phyloP scores from a whole-genome alignment of 106 monocot species.

The Platanthera guangdongensis region DNA sequence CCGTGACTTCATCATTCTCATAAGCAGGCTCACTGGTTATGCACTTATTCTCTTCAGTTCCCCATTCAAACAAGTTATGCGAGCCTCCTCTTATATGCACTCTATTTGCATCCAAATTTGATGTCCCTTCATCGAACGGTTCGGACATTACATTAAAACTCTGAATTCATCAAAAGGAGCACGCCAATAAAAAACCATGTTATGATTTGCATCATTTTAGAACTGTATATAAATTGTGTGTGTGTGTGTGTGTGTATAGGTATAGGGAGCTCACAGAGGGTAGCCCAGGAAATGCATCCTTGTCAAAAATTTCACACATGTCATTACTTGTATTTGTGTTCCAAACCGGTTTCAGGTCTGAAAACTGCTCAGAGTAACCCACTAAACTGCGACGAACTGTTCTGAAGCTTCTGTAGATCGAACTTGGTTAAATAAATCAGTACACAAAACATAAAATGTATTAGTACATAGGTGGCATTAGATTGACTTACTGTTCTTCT shows the following conservation, averaged over 20 bases:
- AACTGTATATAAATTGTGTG: not conserved
- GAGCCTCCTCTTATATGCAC: conserved; percentile 21
- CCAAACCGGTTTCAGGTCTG: conserved; percentile 39
- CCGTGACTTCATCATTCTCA: conserved; percentile 88
- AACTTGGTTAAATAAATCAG: not conserved
- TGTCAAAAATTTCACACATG: conserved; percentile 46
- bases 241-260: not conserved
- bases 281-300: conserved; percentile 29
- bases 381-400: conserved; percentile 12
- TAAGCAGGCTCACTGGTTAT: conserved; percentile 40
- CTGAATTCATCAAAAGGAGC: conserved; percentile 23
- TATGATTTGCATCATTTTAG: not conserved
- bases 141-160: conserved; percentile 90
- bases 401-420: conserved; percentile 4
- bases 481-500: conserved; percentile 27
- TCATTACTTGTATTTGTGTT: conserved; percentile 31
- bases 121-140: conserved; percentile 68
- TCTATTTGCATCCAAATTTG: conserved; percentile 50
- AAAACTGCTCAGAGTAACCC: conserved; percentile 18
- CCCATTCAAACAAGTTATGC: conserved; percentile 17
- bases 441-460: not conserved
- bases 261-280: conserved; percentile 37
- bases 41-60: conserved; percentile 33
- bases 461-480: not conserved
- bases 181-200: not conserved